Percentiles rank a stretch among this genome's conserved stretches.
phyloP scores from a whole-genome alignment of 129 eudicot genomes.

The Smallanthus sonchifolius region DNA sequence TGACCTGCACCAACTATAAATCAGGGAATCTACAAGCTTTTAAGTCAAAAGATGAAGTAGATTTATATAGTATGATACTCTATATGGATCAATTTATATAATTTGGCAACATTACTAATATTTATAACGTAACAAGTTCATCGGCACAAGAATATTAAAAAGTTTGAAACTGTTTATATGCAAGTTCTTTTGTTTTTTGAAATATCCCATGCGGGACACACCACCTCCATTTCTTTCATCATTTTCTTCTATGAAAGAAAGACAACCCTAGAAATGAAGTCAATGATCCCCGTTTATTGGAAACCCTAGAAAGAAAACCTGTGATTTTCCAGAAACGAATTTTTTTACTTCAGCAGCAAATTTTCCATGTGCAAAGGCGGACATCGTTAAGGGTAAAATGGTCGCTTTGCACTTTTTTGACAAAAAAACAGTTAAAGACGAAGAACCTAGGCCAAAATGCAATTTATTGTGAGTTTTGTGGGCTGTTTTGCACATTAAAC shows the following conservation, averaged over 20 bases:
- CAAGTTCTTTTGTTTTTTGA: neutral
- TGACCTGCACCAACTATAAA: constrained; percentile 40
- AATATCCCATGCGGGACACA: neutral
- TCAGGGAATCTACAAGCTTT: constrained; percentile 6
- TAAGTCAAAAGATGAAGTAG: neutral
- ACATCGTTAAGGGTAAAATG: neutral
- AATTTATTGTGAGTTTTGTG: no score
- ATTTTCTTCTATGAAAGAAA: neutral
- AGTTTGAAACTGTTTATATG: neutral
- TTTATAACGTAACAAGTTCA: neutral
- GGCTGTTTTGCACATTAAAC: no score
- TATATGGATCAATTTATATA: constrained; percentile 7
- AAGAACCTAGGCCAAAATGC: no score
- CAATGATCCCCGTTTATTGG: neutral
- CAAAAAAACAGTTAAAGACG: no score
- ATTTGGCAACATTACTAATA: neutral
- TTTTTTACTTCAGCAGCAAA: neutral
- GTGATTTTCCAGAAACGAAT: neutral
- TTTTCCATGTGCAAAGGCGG: neutral
- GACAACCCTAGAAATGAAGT: neutral
- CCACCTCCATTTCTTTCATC: neutral
- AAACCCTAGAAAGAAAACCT: neutral
- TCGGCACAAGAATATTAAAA: neutral
- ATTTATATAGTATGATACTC: neutral
- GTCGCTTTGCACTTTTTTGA: neutral